Base-by-base conservation (phyloP, 768 basidiomycete species). In the Leccinum uliginosum region DNA sequence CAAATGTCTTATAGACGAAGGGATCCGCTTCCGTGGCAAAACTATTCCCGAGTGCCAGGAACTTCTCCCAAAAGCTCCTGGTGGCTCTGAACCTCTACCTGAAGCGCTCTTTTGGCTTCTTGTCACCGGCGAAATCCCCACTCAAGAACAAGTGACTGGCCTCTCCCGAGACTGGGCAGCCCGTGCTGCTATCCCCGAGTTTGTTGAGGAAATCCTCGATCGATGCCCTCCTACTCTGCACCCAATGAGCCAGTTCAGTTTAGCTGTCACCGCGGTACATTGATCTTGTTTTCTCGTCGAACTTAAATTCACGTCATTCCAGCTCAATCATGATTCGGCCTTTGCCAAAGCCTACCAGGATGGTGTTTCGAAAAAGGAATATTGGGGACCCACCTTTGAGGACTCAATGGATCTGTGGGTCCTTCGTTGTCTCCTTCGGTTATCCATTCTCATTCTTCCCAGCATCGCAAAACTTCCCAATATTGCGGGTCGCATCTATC, bases 241-340 rank as follows among this genome's bases (percentile, higher is more conserved):
- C 74, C 96, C 96, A 61, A 98, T 98, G 96, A 93, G 90, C 74
- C 96, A 98, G 76, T 97, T 98, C 78, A 89, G 89, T 71, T 78
- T 97, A 69, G 95, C 95, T 57, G 92, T 96, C 64, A 98, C 95
- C 62, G 94, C 96, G 29, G 89, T 90, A 70, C 45, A 83, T 74
- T 14, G 5, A 30, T 12, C 49, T 34, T 17, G 51, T 1, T 29
- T 50, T 29, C 46, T 56, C 11, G 27, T 30, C 51, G 7, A 2
- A 26, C 19, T 30, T 17, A 56, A 47, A 59, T 60, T 50, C 40
- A 60, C 5, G 34, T 38, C 21, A 64, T 50, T 9, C 3, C 27
- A 90, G 89, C 79, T 93, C 30, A 93, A 92, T 80, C 95, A 98
- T 74, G 87, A 97, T 74, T 98, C 96, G 6, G 91, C 92, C 29